Base-by-base conservation (phyloP, 805 yeast species). In the Kluyveromyces dobzhanskii region DNA sequence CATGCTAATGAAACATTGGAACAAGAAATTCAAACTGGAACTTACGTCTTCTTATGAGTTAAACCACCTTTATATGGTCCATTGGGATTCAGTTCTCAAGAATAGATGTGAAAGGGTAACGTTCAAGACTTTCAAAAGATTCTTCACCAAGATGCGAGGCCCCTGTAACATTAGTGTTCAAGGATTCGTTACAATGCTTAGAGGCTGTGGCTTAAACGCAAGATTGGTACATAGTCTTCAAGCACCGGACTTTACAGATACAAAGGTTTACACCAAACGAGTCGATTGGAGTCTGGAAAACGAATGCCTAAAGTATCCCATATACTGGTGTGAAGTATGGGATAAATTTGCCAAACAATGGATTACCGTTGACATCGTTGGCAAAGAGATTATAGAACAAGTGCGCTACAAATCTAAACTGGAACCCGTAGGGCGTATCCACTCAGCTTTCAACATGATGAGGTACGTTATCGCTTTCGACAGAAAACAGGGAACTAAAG, bases 261-360 rank as follows among this genome's bases (percentile, higher is more conserved):
- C 51, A 30, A 57, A 46, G 37, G 21, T 35, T 8, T 35, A 26
- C 32, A 13, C 14, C 3, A 35, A 34, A 16, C 16, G 30, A 34
- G 21, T 34, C 4, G 19, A 6, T n/a, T 34, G 37, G 37, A 34
- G 19, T 7, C 13, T 34, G 21, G 37, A 34, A 14, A 34, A 34
- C 14, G 37, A 34, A 16, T 34, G 37, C 29, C 44, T 57, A 35
- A 51, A 53, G 7, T 80, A 66, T 51, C 97, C 97, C 0, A 70
- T 87, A 0, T 87, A 80, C 53, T 92, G 98, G 98, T 78, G 78
- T 17, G 98, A 92, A 56, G 95, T 84, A 0, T 90, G 95, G 95
- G 88, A 90, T 55, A 71, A 72, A 37, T 75, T 71, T 42, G 62
- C 76, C 4, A 70, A 76, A 42, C 73, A 69, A 36, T 90, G 96